Evolutionary conservation across 179 eudicot genomes (phyloP), one percentile per base, ranked within the genome.

Genomic region (Monotropa hypopitys): DNA sequence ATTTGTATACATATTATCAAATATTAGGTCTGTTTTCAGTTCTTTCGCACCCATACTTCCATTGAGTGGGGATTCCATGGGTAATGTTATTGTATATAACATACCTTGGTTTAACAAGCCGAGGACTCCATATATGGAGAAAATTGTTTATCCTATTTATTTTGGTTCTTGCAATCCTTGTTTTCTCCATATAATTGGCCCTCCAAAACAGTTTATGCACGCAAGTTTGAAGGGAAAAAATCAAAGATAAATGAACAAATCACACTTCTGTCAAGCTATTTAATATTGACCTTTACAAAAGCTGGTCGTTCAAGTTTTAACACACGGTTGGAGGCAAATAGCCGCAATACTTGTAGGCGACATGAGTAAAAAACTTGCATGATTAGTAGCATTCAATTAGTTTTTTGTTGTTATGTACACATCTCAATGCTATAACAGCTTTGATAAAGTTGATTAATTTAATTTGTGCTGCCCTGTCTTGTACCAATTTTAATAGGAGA

Each of bases 401-500:
- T 47, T 23, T 26, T 59, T 59, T 45, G 11, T 72, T 30, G n/a
- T 35, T 23, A 35, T 54, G 21, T 56, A 1, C 1, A 15, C 32
- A 38, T 20, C 49, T 56, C n/a, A 73, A 75, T 40, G 63, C 13
- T 20, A 9, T 45, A 8, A 21, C 26, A 30, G 57, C 56, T 43
- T 57, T 20, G 6, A 6, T 42, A 61, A 28, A 45, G 67, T 33
- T 12, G 61, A 53, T 33, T 45, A 65, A 35, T 66, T 49, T 47
- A 35, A 35, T 65, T n/a, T 33, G 63, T 76, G 26, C 35, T 66
- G 38, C 68, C 38, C 70, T 73, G 50, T 33, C 5, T 28, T 26
- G 45, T 18, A 35, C 56, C 40, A 18, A 69, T 81, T 84, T 33
- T 66, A 45, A 81, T 88, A 95, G 99, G 99, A 91, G 82, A 89